These are phyloP conservation scores for Chlorencoelia australis DNA, from an alignment of 2,329 filamentous ascomycete genomes.

Conservation along the genomic window DNA sequence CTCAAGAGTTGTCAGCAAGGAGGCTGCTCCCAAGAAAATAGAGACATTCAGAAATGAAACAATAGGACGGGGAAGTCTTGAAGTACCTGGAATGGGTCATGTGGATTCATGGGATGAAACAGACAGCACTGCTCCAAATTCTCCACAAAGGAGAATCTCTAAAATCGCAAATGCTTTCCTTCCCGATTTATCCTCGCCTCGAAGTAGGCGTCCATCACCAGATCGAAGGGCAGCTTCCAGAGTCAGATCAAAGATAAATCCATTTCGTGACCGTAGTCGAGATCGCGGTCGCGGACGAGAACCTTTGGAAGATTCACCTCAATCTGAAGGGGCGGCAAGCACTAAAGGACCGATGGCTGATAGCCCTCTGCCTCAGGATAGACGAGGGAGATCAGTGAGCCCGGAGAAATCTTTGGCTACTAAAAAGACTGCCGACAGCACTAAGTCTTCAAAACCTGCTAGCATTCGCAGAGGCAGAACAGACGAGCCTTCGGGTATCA, in stretches of 20 bases:
- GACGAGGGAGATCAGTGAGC: slow-evolving; percentile 26
- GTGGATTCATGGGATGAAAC: slow-evolving; percentile 33
- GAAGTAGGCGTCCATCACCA: slow-evolving; percentile 55
- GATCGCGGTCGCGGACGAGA: slow-evolving; percentile 40
- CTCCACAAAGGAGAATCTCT: slow-evolving; percentile 19
- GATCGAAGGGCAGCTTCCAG: slow-evolving; percentile 44
- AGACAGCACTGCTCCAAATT: slow-evolving; percentile 33
- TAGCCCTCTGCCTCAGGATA: slow-evolving; percentile 5
- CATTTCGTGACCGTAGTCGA: slow-evolving; percentile 28
- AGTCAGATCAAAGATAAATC: slow-evolving; percentile 31
- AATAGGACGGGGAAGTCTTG: slow-evolving; percentile 33
- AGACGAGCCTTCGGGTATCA: slow-evolving; percentile 46
- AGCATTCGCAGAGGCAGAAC: slow-evolving; percentile 36
- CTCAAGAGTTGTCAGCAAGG: slow-evolving; percentile 13
- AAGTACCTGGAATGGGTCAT: slow-evolving; percentile 33
- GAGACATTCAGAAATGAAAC: slow-evolving; percentile 12
- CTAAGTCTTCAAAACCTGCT: slow-evolving; percentile 38
- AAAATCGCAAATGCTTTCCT: slow-evolving; percentile 32
- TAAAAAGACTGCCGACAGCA: slow-evolving; percentile 35
- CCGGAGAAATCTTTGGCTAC: slow-evolving; percentile 30
- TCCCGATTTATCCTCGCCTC: slow-evolving; percentile 51
- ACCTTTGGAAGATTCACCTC: too few species aligned
- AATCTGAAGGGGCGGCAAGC: too few species aligned
- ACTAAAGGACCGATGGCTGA: too few species aligned
- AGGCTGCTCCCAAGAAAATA: slow-evolving; percentile 9